These are phyloP conservation scores for Chimonanthus praecox DNA, from an alignment of 164 flowering plant genomes.

Conservation along the genomic window DNA sequence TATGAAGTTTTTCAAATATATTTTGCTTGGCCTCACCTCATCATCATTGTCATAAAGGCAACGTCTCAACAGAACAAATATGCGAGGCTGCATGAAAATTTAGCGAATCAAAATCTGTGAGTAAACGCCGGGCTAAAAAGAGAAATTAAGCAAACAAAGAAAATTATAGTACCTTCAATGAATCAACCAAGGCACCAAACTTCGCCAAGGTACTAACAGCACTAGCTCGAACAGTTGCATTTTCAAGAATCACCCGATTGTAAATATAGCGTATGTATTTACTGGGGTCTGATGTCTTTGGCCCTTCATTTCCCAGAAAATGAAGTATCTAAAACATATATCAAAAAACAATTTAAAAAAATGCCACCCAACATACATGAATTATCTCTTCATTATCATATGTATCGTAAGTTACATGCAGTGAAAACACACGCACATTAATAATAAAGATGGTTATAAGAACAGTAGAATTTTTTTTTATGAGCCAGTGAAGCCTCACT, in stretches of 20 bases:
- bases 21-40: conserved; percentile 53
- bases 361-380: too few relatives aligned
- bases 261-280: conserved; percentile 94
- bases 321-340: conserved; percentile 73
- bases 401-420: too few relatives aligned
- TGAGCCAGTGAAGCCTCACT: too few relatives aligned
- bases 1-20: too few relatives aligned
- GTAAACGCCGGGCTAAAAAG: background rate
- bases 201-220: conserved; percentile 98
- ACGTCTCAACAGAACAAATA: conserved; percentile 77
- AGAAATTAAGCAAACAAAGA: background rate
- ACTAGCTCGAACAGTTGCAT: conserved; percentile 96
- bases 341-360: background rate
- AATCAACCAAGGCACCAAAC: conserved; percentile 89
- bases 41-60: conserved; percentile 95
- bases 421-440: too few relatives aligned
- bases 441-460: too few relatives aligned
- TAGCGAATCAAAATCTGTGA: background rate
- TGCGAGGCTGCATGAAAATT: conserved; percentile 73
- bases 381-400: background rate
- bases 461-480: too few relatives aligned
- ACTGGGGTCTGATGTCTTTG: conserved; percentile 92
- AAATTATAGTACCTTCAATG: conserved; percentile 64
- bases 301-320: conserved; percentile 96
- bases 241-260: conserved; percentile 94